phyloP scores from a whole-genome alignment of 2,329 filamentous ascomycete genomes.

The Chaetomium sp. region DNA sequence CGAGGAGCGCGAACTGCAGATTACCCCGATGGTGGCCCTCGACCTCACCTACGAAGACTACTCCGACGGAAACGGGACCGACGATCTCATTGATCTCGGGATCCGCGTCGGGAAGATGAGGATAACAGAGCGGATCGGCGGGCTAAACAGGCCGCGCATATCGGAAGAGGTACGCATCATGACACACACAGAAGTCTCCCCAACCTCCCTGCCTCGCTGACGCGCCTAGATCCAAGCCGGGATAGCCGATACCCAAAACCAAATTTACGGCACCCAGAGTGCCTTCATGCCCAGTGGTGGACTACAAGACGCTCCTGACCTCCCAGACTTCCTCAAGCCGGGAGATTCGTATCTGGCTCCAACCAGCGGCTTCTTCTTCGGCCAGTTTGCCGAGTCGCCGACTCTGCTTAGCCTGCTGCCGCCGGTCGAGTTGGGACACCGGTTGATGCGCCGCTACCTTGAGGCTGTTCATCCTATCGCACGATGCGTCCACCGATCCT shows the following conservation, averaged over 20 bases:
- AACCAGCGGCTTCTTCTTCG: conserved; percentile 68
- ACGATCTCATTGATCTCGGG: conserved; percentile 72
- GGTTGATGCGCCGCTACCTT: conserved; percentile 68
- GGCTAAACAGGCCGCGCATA: conserved; percentile 69
- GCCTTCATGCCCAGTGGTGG: conserved; percentile 10
- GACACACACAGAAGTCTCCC: neutral
- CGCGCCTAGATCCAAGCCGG: conserved; percentile 30
- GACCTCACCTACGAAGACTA: conserved; percentile 71
- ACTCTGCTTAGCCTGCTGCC: conserved; percentile 65
- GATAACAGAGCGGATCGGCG: conserved; percentile 74
- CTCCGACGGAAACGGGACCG: conserved; percentile 46
- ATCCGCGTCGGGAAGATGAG: conserved; percentile 71
- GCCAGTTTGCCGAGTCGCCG: conserved; percentile 50
- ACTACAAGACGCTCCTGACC: conserved; percentile 26
- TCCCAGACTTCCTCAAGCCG: conserved; percentile 63
- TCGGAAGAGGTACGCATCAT: conserved; percentile 62
- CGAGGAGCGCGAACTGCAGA: conserved; percentile 56
- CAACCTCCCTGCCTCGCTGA: neutral
- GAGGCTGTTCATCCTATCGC: conserved; percentile 68
- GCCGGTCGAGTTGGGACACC: conserved; percentile 57
- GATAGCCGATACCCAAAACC: conserved; percentile 15
- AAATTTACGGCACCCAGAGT: neutral
- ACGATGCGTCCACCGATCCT: conserved; percentile 66
- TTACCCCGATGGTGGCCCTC: conserved; percentile 62
- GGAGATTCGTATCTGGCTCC: conserved; percentile 68